A percentile compares a stretch with the other conserved stretches of the same genome.
phyloP scores from a whole-genome alignment of 2,329 filamentous ascomycete species.

The Alternaria arborescens region DNA sequence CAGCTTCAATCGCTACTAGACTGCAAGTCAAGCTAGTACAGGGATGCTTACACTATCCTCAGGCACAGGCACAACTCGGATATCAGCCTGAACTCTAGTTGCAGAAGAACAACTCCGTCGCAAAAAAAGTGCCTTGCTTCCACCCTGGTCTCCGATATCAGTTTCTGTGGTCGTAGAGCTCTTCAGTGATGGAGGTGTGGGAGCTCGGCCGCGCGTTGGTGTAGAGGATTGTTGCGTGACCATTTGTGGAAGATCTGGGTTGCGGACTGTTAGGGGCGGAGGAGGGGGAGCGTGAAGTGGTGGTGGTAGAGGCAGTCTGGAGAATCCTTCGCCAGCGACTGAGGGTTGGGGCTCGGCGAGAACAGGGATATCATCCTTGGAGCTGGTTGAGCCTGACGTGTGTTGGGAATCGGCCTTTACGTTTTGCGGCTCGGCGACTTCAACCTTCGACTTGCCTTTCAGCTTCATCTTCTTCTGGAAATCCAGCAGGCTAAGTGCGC shows the following conservation, averaged over 20 bases:
- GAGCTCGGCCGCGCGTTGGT: background rate
- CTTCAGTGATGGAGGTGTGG: background rate
- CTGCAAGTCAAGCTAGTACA: background rate
- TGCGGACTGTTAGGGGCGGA: background rate
- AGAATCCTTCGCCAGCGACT: background rate
- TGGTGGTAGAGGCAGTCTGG: too few relatives aligned
- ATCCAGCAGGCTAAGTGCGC: background rate
- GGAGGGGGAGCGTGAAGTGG: background rate
- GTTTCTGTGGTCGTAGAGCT: background rate
- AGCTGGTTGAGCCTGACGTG: rapidly evolving
- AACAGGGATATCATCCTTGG: too few relatives aligned
- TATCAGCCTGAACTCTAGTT: background rate
- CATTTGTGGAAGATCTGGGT: background rate
- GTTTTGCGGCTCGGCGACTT: background rate
- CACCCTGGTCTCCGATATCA: background rate
- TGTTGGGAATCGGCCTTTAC: background rate
- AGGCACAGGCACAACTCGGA: background rate
- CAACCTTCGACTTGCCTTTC: background rate
- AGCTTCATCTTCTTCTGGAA: background rate
- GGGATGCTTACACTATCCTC: background rate
- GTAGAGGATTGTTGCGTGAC: background rate
- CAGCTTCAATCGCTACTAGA: background rate
- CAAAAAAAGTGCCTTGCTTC: background rate
- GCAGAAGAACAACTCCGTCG: background rate
- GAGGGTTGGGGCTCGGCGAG: too few relatives aligned